Base-by-base conservation (phyloP, 176 grass and related monocot genomes). In the Metroxylon sagu region DNA sequence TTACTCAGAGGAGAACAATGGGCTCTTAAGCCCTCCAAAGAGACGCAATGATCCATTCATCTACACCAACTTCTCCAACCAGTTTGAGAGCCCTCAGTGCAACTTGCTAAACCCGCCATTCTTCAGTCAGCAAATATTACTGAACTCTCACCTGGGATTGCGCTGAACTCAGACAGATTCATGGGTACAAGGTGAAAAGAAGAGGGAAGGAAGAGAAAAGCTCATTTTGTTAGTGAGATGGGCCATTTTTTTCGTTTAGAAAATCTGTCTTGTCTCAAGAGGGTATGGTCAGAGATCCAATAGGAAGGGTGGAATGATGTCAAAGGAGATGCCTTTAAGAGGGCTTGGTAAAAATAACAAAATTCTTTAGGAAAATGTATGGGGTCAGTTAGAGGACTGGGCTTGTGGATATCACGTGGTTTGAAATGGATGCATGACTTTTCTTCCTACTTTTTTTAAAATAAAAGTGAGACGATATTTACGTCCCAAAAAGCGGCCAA, bases 31-130 rank as follows among this genome's bases (percentile, higher is more conserved):
- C 19, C 27, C 23, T 28, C 64, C 64, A 58, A 91, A 82, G 78
- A 88, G 79, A 23, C 71, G 73, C 5, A 84, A 81, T 50, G 72
- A 74, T 8, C 83, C 83, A 54, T 87, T 73, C 66, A 65, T 80
- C 26, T 76, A 71, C 66, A 71, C 77, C 61, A 70, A 71, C 53
- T 90, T 87, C 71, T 48, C 74, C 77, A 77, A 69, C 62, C 67
- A 73, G 70, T 19, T 70, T 43, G 61, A 75, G 26, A 29, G 8
- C 51, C 18, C 68, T 57, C 71, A 64, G 56, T 52, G 54, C 35
- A 64, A 50, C 52, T 65, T 70, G 18, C 61, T 81, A 16, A 68
- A 60, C 28, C 71, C 52, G 49, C 6, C 4, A 19, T 65, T 65
- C 48, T 52, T 65, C 23, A 18, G 27, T 17, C 62, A 65, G 62